phyloP scores from a whole-genome alignment of 2,329 filamentous ascomycete species.

The Aspergillus fumigatus region DNA sequence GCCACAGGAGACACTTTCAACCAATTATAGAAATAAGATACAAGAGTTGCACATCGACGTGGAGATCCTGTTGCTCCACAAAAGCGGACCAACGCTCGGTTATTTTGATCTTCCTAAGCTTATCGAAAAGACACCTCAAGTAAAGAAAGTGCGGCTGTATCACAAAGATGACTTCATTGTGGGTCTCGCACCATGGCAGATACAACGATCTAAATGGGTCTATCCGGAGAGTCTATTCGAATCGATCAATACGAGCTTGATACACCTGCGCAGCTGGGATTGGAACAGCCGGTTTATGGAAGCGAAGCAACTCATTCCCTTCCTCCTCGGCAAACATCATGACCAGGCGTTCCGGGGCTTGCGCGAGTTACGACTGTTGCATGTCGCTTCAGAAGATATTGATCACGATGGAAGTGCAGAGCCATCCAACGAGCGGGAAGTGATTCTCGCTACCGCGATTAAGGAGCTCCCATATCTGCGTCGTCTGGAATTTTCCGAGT shows the following conservation, averaged over 20 bases:
- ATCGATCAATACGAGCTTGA: constrained; percentile 51
- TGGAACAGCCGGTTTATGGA: constrained; percentile 52
- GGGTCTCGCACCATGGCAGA: constrained; percentile 28
- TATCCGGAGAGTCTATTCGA: constrained; percentile 65
- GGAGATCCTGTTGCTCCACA: constrained; percentile 51
- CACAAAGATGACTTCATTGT: constrained; percentile 58
- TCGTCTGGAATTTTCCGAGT: constrained; percentile 69
- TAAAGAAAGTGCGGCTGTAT: constrained; percentile 67
- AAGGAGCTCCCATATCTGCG: constrained; percentile 60
- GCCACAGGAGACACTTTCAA: constrained; percentile 45
- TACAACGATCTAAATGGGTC: constrained; percentile 53
- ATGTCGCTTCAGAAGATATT: constrained; percentile 24
- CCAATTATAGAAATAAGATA: constrained; percentile 68
- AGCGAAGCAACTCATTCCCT: constrained; percentile 36
- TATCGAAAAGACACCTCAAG: constrained; percentile 59
- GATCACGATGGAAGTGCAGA: constrained; percentile 38
- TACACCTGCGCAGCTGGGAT: constrained; percentile 48
- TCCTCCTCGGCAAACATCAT: constrained; percentile 51
- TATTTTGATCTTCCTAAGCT: constrained; percentile 56
- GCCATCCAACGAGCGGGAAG: constrained; percentile 28
- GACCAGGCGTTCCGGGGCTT: constrained; percentile 50
- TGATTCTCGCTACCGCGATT: constrained; percentile 44
- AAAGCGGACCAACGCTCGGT: constrained; percentile 49
- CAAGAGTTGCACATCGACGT: constrained; percentile 67
- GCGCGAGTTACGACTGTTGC: constrained; percentile 33